phyloP scores from a whole-genome alignment of 2,329 filamentous ascomycete genomes.

The Aspergillus jensenii region DNA sequence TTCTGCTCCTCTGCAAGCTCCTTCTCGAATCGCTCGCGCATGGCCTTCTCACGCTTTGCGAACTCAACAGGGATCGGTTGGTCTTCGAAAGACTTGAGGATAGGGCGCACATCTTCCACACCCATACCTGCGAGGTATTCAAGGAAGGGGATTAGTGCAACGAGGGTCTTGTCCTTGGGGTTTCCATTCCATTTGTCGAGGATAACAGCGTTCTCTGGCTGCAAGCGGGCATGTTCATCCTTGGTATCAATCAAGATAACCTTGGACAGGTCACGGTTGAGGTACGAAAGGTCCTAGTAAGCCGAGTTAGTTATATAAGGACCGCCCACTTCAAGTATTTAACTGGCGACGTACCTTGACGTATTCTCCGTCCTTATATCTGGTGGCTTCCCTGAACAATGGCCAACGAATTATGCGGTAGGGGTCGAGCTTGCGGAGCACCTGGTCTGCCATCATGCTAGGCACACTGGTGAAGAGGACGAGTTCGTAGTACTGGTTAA shows the following conservation, averaged over 20 bases:
- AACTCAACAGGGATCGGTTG: slow-evolving; percentile 89
- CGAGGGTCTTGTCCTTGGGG: slow-evolving; percentile 77
- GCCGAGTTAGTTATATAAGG: background rate
- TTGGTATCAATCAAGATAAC: slow-evolving; percentile 93
- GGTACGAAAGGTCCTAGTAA: slow-evolving; percentile 83
- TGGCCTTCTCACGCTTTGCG: slow-evolving; percentile 78
- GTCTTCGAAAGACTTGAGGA: slow-evolving; percentile 84
- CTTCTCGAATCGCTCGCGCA: slow-evolving; percentile 80
- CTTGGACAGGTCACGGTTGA: slow-evolving; percentile 94
- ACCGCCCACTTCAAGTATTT: background rate
- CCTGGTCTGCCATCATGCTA: slow-evolving; percentile 77
- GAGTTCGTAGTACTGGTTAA: slow-evolving; percentile 96
- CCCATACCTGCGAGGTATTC: slow-evolving; percentile 97
- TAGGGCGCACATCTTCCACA: slow-evolving; percentile 79
- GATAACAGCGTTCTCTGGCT: slow-evolving; percentile 95
- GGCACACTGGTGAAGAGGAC: slow-evolving; percentile 93
- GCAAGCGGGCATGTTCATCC: slow-evolving; percentile 74
- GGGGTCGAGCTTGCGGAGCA: slow-evolving; percentile 91
- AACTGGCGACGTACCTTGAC: slow-evolving; percentile 68
- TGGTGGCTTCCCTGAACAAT: slow-evolving; percentile 92
- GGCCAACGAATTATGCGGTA: slow-evolving; percentile 96
- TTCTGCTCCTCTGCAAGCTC: slow-evolving; percentile 68
- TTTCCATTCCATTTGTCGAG: slow-evolving; percentile 88
- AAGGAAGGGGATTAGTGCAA: slow-evolving; percentile 90
- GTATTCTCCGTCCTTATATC: slow-evolving; percentile 93